These are phyloP conservation scores for Phytophthora crassamura DNA, from an alignment of 352 stramenopile genomes.

Conservation along the genomic window DNA sequence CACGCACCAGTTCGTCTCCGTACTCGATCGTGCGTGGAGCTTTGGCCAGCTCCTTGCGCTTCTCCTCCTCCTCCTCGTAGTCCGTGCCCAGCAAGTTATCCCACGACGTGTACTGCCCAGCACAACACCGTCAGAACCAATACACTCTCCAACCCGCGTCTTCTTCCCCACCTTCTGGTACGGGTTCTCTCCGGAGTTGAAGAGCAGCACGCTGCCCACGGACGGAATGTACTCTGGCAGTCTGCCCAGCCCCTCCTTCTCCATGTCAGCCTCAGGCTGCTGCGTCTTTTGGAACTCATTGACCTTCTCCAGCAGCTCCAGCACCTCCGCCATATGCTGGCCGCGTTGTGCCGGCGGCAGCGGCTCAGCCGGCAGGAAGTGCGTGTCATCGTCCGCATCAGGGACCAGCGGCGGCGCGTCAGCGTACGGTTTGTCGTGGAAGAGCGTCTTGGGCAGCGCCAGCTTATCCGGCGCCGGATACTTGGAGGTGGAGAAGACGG, in stretches of 20 bases:
- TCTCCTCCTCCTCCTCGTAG: constrained; percentile 89
- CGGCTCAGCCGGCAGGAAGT: constrained; percentile 83
- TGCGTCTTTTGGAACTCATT: constrained; percentile 82
- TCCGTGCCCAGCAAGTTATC: constrained; percentile 88
- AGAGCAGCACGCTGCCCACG: constrained; percentile 83
- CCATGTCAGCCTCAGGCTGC: constrained; percentile 81
- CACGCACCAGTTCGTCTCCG: constrained; percentile 74
- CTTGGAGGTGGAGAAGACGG: constrained; percentile 90
- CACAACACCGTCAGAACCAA: constrained; percentile 5
- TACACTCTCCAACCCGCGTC: background rate
- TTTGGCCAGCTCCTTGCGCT: constrained; percentile 80
- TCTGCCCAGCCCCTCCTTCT: constrained; percentile 79
- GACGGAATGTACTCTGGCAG: constrained; percentile 86
- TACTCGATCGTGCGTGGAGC: constrained; percentile 84
- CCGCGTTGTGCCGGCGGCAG: constrained; percentile 73
- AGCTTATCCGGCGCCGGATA: constrained; percentile 82
- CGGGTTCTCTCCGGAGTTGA: constrained; percentile 89
- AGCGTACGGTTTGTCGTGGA: constrained; percentile 85
- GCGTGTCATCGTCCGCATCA: constrained; percentile 78
- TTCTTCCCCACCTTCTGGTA: constrained; percentile 76
- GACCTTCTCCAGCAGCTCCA: constrained; percentile 87
- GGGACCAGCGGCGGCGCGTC: constrained; percentile 74
- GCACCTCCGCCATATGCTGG: constrained; percentile 81
- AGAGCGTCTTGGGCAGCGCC: constrained; percentile 76
- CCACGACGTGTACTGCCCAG: constrained; percentile 83